phyloP scores from a whole-genome alignment of 2,329 filamentous ascomycete genomes.

The Trichoderma sp. region DNA sequence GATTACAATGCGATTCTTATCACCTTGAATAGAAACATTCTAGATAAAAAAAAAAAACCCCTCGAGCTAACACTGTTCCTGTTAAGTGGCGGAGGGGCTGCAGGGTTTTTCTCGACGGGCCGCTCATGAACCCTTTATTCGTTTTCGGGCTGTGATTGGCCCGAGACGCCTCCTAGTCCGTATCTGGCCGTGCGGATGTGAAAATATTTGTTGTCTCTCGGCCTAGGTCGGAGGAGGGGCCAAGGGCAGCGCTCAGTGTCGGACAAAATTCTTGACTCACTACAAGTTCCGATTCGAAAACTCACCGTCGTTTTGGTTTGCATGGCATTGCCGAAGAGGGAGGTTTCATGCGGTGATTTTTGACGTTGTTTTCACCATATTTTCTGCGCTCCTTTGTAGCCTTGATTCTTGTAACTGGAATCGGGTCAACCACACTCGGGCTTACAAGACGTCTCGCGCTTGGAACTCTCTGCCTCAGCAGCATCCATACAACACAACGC shows the following conservation, averaged over 20 bases:
- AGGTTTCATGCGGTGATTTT: neutral
- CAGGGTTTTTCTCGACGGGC: slow-evolving; percentile 8
- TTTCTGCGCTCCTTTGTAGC: neutral
- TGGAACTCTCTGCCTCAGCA: neutral
- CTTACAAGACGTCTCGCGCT: neutral
- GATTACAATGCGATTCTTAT: neutral
- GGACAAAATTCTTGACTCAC: slow-evolving; percentile 11
- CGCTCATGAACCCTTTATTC: slow-evolving; percentile 4
- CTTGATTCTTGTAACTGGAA: neutral
- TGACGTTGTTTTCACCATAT: neutral
- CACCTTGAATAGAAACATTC: neutral
- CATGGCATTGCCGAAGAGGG: neutral
- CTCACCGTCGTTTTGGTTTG: neutral
- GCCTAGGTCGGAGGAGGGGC: neutral
- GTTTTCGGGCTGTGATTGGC: slow-evolving; percentile 1
- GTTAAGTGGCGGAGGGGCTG: slow-evolving; percentile 8
- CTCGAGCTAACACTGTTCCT: neutral
- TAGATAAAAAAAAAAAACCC: neutral
- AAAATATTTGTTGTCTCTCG: slow-evolving; percentile 1
- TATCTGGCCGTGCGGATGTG: neutral
- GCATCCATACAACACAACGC: neutral
- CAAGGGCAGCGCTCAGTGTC: neutral
- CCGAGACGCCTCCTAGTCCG: neutral
- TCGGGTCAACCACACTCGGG: neutral
- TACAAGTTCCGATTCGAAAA: neutral